Conservation (phyloP, 768 basidiomycete genomes). For the Trichaptum fuscoviolaceum region DNA sequence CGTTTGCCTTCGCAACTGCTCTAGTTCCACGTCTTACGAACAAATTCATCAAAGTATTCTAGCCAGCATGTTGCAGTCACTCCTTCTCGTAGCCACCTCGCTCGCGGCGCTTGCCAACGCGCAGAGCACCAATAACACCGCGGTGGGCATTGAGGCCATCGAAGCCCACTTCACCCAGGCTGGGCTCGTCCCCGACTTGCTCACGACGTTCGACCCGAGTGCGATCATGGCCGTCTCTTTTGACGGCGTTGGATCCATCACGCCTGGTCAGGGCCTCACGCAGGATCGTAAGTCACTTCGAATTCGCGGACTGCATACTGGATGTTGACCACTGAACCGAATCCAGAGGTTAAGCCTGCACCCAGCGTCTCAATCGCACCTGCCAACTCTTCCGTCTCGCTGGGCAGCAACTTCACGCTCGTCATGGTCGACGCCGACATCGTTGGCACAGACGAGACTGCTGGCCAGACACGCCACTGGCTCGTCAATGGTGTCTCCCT, state of each 20-base stretch:
- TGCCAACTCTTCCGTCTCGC: slow-evolving; percentile 38
- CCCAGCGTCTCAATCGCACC: slow-evolving; percentile 51
- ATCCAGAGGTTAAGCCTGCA: slow-evolving; percentile 47
- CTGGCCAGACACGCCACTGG: slow-evolving; percentile 75
- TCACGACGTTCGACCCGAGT: slow-evolving; percentile 54
- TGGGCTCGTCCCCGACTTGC: slow-evolving; percentile 54
- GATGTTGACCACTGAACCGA: not conserved
- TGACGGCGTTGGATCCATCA: slow-evolving; percentile 40
- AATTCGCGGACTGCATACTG: not conserved
- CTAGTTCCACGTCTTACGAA: slow-evolving; percentile 7
- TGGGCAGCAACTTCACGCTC: slow-evolving; percentile 56
- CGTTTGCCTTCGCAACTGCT: slow-evolving; percentile 30
- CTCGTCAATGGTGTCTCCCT: slow-evolving; percentile 62
- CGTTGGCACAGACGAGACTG: slow-evolving; percentile 53
- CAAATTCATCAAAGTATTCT: not conserved
- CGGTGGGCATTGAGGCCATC: slow-evolving; percentile 49
- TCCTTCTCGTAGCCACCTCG: slow-evolving; percentile 12
- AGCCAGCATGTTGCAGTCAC: not conserved
- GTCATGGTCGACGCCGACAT: slow-evolving; percentile 72
- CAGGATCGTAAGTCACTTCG: slow-evolving; percentile 44
- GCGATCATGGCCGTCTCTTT: slow-evolving; percentile 54
- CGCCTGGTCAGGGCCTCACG: slow-evolving; percentile 55
- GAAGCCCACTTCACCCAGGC: slow-evolving; percentile 64
- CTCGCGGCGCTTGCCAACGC: slow-evolving; percentile 40
- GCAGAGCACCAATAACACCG: slow-evolving; percentile 34